phyloP scores from a whole-genome alignment of 2,329 filamentous ascomycete genomes.

The Simplicillium sp. region DNA sequence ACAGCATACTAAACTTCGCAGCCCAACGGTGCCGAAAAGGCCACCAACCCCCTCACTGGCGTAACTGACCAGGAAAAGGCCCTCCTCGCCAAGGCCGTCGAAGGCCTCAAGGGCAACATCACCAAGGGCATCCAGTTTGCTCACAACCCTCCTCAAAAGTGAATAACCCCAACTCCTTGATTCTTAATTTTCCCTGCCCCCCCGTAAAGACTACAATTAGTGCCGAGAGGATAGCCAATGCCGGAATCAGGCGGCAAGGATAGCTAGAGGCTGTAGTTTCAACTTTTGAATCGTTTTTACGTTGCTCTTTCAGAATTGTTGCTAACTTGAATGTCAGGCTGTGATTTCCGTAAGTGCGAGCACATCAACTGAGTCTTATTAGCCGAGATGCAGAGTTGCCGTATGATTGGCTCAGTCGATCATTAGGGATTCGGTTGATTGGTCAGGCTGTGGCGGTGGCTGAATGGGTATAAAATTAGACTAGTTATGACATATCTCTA shows the following conservation, averaged over 20 bases:
- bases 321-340: too few relatives aligned
- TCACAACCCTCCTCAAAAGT: slow-evolving; percentile 83
- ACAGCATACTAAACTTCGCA: slow-evolving; percentile 21
- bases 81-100: slow-evolving; percentile 65
- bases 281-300: too few relatives aligned
- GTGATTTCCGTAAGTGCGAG: too few relatives aligned
- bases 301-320: too few relatives aligned
- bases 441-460: too few relatives aligned
- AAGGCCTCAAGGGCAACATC: slow-evolving; percentile 86
- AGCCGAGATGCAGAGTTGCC: too few relatives aligned
- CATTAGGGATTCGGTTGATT: too few relatives aligned
- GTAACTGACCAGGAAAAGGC: slow-evolving; percentile 84
- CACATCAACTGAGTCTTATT: too few relatives aligned
- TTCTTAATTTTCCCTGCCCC: not conserved
- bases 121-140: slow-evolving; percentile 86
- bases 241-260: not conserved
- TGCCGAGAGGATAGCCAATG: not conserved
- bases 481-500: too few relatives aligned
- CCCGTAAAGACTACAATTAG: not conserved
- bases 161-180: slow-evolving; percentile 28
- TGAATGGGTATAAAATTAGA: too few relatives aligned
- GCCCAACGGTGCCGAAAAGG: slow-evolving; percentile 80
- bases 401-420: too few relatives aligned
- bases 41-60: slow-evolving; percentile 64
- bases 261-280: not conserved